Percentiles rank a stretch among this genome's conserved stretches.
Conservation (phyloP, 495 filamentous ascomycete genomes). For the Pyrenula aspistea region DNA sequence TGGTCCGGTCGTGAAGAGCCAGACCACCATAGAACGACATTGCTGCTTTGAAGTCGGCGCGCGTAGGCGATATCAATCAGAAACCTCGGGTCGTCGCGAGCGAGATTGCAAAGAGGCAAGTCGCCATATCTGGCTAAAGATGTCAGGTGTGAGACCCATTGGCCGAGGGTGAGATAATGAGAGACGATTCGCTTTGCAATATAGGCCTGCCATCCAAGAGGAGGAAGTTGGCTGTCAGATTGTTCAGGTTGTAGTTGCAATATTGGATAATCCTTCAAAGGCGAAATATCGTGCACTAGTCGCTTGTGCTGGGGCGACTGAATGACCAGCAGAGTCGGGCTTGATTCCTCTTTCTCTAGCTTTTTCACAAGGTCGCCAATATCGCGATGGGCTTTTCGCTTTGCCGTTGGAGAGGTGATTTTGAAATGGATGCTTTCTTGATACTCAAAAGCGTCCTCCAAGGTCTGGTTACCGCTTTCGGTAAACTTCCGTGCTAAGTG, state of each 20-base stretch:
- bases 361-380: slow-evolving; percentile 77
- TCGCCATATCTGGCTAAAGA: slow-evolving; percentile 85
- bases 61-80: slow-evolving; percentile 95
- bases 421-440: slow-evolving; percentile 81
- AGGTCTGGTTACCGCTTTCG: slow-evolving; percentile 51
- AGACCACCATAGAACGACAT: slow-evolving; percentile 98
- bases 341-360: slow-evolving; percentile 69
- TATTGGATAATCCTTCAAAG: slow-evolving; percentile 73
- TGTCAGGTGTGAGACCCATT: slow-evolving; percentile 82
- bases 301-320: slow-evolving; percentile 78
- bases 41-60: slow-evolving; percentile 75
- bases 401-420: slow-evolving; percentile 74
- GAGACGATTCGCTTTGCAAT: slow-evolving; percentile 75
- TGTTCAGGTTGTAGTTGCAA: slow-evolving; percentile 69
- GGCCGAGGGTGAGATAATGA: slow-evolving; percentile 80
- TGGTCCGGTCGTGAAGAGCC: slow-evolving; percentile 76
- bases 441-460: slow-evolving; percentile 75
- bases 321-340: slow-evolving; percentile 70
- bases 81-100: slow-evolving; percentile 85
- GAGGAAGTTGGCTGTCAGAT: slow-evolving; percentile 75
- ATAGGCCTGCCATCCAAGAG: slow-evolving; percentile 87
- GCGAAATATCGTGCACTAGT: slow-evolving; percentile 73
- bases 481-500: slow-evolving; percentile 50
- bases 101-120: slow-evolving; percentile 88
- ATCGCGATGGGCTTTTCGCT: slow-evolving; percentile 77